Percentiles rank a stretch among this genome's conserved stretches.
phyloP scores from a whole-genome alignment of 495 filamentous ascomycete genomes.

The Cenococcum geophilum region DNA sequence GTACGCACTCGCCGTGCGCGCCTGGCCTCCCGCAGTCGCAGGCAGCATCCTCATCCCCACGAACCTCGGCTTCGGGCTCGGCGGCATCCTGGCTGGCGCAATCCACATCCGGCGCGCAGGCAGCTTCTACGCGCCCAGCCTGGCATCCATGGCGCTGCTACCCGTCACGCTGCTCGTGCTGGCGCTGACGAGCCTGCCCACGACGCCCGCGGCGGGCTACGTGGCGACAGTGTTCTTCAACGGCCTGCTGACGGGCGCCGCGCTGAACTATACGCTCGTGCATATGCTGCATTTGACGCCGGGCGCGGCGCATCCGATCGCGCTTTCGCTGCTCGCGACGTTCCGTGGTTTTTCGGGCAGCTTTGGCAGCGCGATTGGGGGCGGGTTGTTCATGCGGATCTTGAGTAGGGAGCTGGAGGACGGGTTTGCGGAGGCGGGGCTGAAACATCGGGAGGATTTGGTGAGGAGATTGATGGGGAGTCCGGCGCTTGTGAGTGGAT shows the following conservation, averaged over 20 bases:
- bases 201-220: slow-evolving; percentile 45
- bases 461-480: slow-evolving; percentile 61
- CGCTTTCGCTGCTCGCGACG: slow-evolving; percentile 61
- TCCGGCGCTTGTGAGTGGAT: slow-evolving; percentile 52
- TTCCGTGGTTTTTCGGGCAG: slow-evolving; percentile 69
- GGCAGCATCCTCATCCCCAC: slow-evolving; percentile 70
- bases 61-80: slow-evolving; percentile 65
- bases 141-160: slow-evolving; percentile 52
- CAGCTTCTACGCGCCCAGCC: slow-evolving; percentile 57
- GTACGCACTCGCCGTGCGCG: slow-evolving; percentile 64
- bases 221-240: slow-evolving; percentile 55
- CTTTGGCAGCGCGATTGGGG: slow-evolving; percentile 71
- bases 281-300: slow-evolving; percentile 65
- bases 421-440: slow-evolving; percentile 51
- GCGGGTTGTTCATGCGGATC: slow-evolving; percentile 62
- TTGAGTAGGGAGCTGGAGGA: slow-evolving; percentile 49
- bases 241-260: slow-evolving; percentile 61
- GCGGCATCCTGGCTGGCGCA: slow-evolving; percentile 62
- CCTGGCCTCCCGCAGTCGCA: slow-evolving; percentile 57
- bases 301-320: slow-evolving; percentile 59
- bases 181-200: slow-evolving; percentile 46
- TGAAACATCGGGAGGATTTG: slow-evolving; percentile 47
- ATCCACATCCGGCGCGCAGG: slow-evolving; percentile 62
- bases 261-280: slow-evolving; percentile 70
- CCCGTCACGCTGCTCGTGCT: slow-evolving; percentile 47